Base-by-base conservation (phyloP, 192 early-diverging fungal species). In the Haplosporangium gracile region DNA sequence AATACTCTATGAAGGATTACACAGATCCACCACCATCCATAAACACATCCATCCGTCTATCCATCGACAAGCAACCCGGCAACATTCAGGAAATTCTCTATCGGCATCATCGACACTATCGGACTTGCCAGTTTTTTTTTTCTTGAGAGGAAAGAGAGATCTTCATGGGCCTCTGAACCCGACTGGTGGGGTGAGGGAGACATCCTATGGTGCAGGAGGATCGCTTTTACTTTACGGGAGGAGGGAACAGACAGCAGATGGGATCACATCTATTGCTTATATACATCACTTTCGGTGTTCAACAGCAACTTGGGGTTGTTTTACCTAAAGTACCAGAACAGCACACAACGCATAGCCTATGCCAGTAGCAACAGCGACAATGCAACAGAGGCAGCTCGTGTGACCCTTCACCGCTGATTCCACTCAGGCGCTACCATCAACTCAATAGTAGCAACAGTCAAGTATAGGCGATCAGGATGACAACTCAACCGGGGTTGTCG, bases 41-140 rank as follows among this genome's bases (percentile, higher is more conserved):
- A 51, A 65, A 65, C 60, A 65, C 34, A 78, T 70, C 40, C 40
- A 77, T 77, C 76, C 60, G 68, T 77, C 76, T 65, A 60, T 77
- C 76, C 43, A 77, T 75, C 40, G 34, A 40, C 49, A 74, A 55
- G 36, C 32, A 74, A 47, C 60, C 22, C 60, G 26, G 29, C 26
- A 65, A 65, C 26, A 29, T 34, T 2, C 60, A 29, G 60, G 60
- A 65, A 65, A 65, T 15, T 65, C 29, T 24, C 9, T 13, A 65
- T 29, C 60, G 60, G 60, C 60, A 65, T 65, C 60, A 65, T 65
- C 60, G 11, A 65, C 10, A 65, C 60, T 15, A 15, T 11, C 0
- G 60, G 60, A 65, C 29, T 29, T 32, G 26, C 4, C 29, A 51
- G 60, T 32, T 65, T 32, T 65, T 65, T 65, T 65, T n/a, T 57